phyloP scores from a whole-genome alignment of 768 basidiomycete species.

The Myochromella boudieri region DNA sequence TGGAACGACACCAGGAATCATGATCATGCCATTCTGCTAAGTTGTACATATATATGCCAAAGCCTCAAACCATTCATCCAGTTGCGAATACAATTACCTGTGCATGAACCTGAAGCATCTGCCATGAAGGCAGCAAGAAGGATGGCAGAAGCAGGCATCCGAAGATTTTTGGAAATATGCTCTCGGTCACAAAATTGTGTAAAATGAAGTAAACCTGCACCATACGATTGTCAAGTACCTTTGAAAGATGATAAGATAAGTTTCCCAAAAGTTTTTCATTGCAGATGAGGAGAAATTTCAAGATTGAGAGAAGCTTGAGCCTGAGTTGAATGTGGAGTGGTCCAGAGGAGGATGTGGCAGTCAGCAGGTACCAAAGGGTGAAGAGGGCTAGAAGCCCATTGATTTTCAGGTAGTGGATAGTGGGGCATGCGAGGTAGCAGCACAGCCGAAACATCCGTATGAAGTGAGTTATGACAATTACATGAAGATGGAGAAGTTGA shows the following conservation, averaged over 20 bases:
- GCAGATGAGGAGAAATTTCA: not conserved
- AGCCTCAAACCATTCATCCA: conserved; percentile 15
- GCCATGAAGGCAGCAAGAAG: conserved; percentile 26
- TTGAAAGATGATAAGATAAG: not conserved
- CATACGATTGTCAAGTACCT: conserved; percentile 20
- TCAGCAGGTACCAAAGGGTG: not conserved
- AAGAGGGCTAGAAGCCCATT: not conserved
- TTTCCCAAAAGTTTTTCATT: not conserved
- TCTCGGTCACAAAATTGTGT: conserved; percentile 28
- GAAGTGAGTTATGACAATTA: too few relatives aligned
- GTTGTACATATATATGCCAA: conserved; percentile 6
- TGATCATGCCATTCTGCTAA: conserved; percentile 16
- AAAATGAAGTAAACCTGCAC: conserved; percentile 25
- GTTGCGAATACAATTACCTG: conserved; percentile 9
- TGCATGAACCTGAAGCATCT: not conserved
- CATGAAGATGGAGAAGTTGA: not conserved
- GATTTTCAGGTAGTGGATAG: not conserved
- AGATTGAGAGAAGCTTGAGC: not conserved
- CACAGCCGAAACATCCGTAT: not conserved
- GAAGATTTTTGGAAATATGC: conserved; percentile 16
- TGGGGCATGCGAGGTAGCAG: not conserved
- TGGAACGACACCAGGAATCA: conserved; percentile 7
- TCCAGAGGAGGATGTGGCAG: conserved; percentile 2
- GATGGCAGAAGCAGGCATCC: conserved; percentile 20
- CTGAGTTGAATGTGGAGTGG: not conserved